These are phyloP conservation scores for Penicillium steckii DNA, from an alignment of 495 filamentous ascomycete species.

Conservation along the genomic window DNA sequence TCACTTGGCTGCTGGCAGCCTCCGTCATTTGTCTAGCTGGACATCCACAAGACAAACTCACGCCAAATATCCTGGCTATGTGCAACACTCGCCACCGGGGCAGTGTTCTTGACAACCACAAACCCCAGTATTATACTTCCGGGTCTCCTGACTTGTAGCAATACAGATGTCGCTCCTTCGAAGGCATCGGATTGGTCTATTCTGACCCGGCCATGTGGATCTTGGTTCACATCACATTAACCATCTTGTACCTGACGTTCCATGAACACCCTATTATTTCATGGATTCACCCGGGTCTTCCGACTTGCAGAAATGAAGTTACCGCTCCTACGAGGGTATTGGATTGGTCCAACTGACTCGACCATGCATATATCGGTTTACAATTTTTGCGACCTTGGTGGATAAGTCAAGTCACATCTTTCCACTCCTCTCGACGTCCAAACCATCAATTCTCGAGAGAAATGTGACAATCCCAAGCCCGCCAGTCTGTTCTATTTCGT, in stretches of 20 bases:
- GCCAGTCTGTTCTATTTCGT: slow-evolving; percentile 13
- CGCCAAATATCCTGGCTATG: not conserved
- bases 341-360: slow-evolving; percentile 47
- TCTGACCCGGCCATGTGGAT: slow-evolving; percentile 36
- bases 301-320: slow-evolving; percentile 52
- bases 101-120: slow-evolving; percentile 3
- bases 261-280: too few relatives aligned
- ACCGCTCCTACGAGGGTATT: slow-evolving; percentile 15
- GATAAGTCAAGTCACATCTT: slow-evolving; percentile 18
- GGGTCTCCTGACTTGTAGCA: slow-evolving; percentile 47
- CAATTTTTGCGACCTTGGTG: slow-evolving; percentile 17
- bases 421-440: slow-evolving; percentile 1
- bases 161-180: slow-evolving; percentile 35
- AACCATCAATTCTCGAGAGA: slow-evolving; percentile 39
- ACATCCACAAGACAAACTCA: not conserved
- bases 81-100: not conserved
- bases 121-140: slow-evolving; percentile 11
- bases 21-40: not conserved
- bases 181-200: slow-evolving; percentile 45
- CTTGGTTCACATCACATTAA: slow-evolving; percentile 28
- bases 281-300: slow-evolving; percentile 28
- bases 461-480: not conserved
- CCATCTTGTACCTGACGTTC: too few relatives aligned
- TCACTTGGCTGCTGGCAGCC: not conserved
- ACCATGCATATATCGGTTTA: slow-evolving; percentile 33